Evolutionary conservation across 202 grass and related monocot genomes (phyloP), one percentile per base, ranked within the genome.

Genomic region (Alloteropsis angusta): DNA sequence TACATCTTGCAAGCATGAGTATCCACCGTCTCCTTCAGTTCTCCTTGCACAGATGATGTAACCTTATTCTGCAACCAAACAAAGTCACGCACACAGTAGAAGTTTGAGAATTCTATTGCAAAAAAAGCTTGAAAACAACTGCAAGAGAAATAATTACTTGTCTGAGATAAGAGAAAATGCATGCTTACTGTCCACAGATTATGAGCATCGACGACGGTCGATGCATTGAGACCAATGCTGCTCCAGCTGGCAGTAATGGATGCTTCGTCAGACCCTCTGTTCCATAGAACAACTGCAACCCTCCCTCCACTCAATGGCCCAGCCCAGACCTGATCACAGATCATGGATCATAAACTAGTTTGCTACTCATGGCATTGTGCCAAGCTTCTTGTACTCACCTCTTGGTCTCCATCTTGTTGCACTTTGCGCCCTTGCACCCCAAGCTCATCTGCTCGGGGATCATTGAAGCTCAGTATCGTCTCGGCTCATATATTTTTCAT

Each of bases 361-460:
- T 39, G 3, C 65, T 43, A 41, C 44, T 61, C 38, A 37, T 80
- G 69, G 39, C 1, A 65, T 68, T 32, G 7, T 44, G 61, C 61
- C 15, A 53, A 74, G 18, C 55, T 49, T 64, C 34, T 82, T 64
- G 13, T 56, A 72, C 57, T 75, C 82, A 86, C 90, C 83, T 93
- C 78, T 35, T 79, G 26, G 7, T 72, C 71, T 52, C 75, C 78
- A 62, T 81, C 68, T 37, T 60, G 70, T 58, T 78, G 74, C 50
- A 85, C 87, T 77, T 88, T 90, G 62, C 25, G 67, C 44, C 90
- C 90, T 75, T 93, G 87, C 61, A 90, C 84, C 55, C 87, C 87
- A 85, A 83, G 84, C 6, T n/a, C 16, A 62, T 93, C 78, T 93
- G 78, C 50, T 68, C 50, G 65, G 7, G 32, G 68, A 76, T 22